Evolutionary conservation across 2,329 filamentous ascomycete genomes (phyloP).

Genomic region (Raffaelea ambrosiae): DNA sequence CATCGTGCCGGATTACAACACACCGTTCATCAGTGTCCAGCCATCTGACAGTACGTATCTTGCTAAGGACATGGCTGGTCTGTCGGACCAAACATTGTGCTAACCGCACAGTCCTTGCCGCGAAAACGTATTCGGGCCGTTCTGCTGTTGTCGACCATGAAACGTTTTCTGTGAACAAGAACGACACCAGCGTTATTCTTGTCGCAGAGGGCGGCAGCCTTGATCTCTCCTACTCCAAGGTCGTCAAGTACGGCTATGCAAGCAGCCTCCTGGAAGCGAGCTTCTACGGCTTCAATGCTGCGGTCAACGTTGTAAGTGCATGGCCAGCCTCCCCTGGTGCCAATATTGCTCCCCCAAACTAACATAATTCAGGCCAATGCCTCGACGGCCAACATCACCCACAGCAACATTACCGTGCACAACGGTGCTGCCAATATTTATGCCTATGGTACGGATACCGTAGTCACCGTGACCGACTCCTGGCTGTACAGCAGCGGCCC

Average conservation of each 20-base stretch:
- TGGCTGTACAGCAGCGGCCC: conserved; percentile 9
- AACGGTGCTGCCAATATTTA: conserved; percentile 9
- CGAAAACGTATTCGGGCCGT: not conserved
- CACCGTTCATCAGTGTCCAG: conserved; percentile 2
- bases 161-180: not conserved
- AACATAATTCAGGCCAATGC: conserved; percentile 3
- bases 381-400: not conserved
- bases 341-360: too few relatives aligned
- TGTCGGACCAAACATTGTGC: not conserved
- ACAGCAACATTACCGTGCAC: conserved; percentile 6
- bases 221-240: not conserved
- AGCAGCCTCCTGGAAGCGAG: conserved; percentile 4
- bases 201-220: not conserved
- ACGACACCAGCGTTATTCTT: conserved; percentile 7
- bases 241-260: conserved; percentile 6
- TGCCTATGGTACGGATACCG: conserved; percentile 5
- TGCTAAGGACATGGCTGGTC: not conserved
- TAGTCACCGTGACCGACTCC: conserved; percentile 1
- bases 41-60: conserved; percentile 2
- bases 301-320: conserved; percentile 6
- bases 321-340: too few relatives aligned
- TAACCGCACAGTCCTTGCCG: not conserved
- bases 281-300: conserved; percentile 9
- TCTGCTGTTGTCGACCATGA: not conserved
- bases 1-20: conserved; percentile 5